phyloP scores from a whole-genome alignment of 2,329 filamentous ascomycete genomes.

The Paraphaeosphaeria minitans region DNA sequence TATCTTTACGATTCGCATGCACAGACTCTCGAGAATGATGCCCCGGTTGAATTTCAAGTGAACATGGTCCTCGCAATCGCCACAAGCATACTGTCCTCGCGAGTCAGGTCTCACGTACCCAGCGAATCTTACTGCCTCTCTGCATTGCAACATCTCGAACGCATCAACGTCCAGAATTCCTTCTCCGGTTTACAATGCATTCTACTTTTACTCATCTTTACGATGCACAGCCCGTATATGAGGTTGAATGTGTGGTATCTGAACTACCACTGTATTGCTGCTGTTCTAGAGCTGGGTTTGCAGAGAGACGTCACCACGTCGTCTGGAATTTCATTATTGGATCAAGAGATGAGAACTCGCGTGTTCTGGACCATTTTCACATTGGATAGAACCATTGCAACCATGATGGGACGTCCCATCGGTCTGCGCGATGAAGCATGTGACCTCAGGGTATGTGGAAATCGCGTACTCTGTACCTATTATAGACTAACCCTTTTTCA shows the following conservation, averaged over 20 bases:
- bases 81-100: conserved; percentile 53
- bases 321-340: conserved; percentile 52
- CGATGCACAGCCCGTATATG: conserved; percentile 57
- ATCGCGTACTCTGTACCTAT: neutral
- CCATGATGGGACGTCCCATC: conserved; percentile 63
- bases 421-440: conserved; percentile 59
- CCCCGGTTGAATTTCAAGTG: conserved; percentile 51
- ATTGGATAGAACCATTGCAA: conserved; percentile 58
- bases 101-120: conserved; percentile 52
- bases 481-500: conserved; percentile 9
- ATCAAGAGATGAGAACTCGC: conserved; percentile 61
- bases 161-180: conserved; percentile 56
- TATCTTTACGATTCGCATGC: conserved; percentile 32
- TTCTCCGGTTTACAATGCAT: conserved; percentile 58
- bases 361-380: conserved; percentile 62
- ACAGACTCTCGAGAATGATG: conserved; percentile 8
- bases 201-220: conserved; percentile 55
- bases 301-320: conserved; percentile 56
- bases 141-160: conserved; percentile 55
- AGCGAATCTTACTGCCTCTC: conserved; percentile 57
- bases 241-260: conserved; percentile 60
- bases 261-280: conserved; percentile 61
- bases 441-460: conserved; percentile 11
- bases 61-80: conserved; percentile 61
- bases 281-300: conserved; percentile 57